Base-by-base conservation (phyloP, 148 eudicot species). In the Dianthus caryophyllus region DNA sequence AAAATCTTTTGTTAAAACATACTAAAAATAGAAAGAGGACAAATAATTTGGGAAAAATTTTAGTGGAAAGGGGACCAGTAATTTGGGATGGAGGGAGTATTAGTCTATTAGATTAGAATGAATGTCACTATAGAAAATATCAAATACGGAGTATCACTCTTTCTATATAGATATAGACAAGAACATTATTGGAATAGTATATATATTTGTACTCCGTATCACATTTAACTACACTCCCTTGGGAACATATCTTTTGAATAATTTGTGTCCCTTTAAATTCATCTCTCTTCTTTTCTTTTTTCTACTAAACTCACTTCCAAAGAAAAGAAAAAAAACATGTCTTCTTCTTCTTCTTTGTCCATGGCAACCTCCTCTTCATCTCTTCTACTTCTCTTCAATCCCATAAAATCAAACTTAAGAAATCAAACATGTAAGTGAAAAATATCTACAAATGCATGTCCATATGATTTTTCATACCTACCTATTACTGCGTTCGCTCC, bases 201-300 rank as follows among this genome's bases (percentile, higher is more conserved):
- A 65, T 72, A 65, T 65, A 64, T 57, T 56, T 46, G 65, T 65
- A 50, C 56, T n/a, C 70, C 65, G 55, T 57, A 38, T 39, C 36
- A 2, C 48, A 11, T 54, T 29, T 67, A 17, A 14, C 11, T 44
- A 62, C 47, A 72, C 48, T 72, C 64, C 44, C 57, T 65, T 59
- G 65, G 64, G 56, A 69, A 61, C 38, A 22, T 65, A 36, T 56
- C 48, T 10, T 2, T 8, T 44, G n/a, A n/a, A n/a, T n/a, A 29
- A 1, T 33, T 33, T 33, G 38, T 47, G 47, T 24, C 14, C 47
- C 36, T 57, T 26, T 30, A 13, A 22, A 1, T 38, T 44, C 6
- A 0, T 20, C 9, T 21, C 21, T 21, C 21, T 27, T 18, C 16
- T 8, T 50, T 11, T 38, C 47, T 41, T 24, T 63, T 52, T 41